Evolutionary conservation across 1,284 basidiomycete species (phyloP).

Genomic region (Thelephora terrestris): DNA sequence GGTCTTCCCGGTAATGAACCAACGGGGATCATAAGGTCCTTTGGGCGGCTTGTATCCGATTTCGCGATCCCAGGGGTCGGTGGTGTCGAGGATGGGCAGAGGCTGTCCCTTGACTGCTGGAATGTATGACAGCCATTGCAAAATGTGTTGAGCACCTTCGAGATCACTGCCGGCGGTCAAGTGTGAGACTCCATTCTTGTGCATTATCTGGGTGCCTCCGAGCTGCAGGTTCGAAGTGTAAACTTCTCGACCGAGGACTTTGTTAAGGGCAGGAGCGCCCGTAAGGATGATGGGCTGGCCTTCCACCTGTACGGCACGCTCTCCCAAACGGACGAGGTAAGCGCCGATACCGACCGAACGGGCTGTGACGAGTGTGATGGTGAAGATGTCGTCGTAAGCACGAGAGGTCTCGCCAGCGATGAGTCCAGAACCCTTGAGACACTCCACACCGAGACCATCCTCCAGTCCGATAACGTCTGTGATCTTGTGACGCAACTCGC

Average conservation of each 20-base stretch:
- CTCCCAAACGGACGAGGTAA: constrained; percentile 95
- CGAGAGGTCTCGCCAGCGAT: constrained; percentile 98
- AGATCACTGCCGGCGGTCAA: constrained; percentile 91
- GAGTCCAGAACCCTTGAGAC: constrained; percentile 90
- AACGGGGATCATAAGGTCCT: constrained; percentile 93
- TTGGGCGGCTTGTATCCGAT: constrained; percentile 90
- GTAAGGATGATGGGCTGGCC: constrained; percentile 99
- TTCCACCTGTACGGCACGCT: constrained; percentile 97
- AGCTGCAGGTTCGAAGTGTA: constrained; percentile 99
- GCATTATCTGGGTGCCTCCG: constrained; percentile 98
- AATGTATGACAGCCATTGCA: constrained; percentile 94
- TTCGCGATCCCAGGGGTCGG: constrained; percentile 87
- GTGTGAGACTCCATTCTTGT: constrained; percentile 99
- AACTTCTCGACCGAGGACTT: constrained; percentile 97
- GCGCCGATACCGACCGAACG: constrained; percentile 99
- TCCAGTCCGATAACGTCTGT: constrained; percentile 95
- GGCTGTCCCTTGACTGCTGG: constrained; percentile 72
- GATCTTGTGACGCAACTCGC: constrained; percentile 86
- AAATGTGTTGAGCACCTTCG: constrained; percentile 86
- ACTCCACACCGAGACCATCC: constrained; percentile 98
- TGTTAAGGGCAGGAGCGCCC: constrained; percentile 95
- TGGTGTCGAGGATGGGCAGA: constrained; percentile 64
- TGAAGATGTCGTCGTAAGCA: constrained; percentile 99
- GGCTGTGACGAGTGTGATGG: constrained; percentile 96
- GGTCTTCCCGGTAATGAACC: constrained; percentile 91